Percentiles rank a stretch among this genome's conserved stretches.
Conservation (phyloP, 306 rosid genomes). For the Dalbergia cochinchinensis region DNA sequence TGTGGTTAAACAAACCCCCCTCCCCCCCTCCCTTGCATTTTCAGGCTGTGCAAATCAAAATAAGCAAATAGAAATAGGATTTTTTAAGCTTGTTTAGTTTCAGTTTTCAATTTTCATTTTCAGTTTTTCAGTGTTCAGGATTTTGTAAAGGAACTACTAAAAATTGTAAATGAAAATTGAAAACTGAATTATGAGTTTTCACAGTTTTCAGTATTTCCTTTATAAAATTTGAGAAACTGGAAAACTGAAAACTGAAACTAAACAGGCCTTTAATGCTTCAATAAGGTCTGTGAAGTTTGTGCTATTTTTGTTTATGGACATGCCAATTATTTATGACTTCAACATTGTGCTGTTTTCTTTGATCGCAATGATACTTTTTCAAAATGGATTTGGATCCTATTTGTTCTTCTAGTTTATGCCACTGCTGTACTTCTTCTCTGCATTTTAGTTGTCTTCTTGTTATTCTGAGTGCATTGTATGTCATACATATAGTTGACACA, state of each 20-base stretch:
- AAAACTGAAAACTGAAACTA: too few relatives aligned
- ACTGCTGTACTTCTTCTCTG: not conserved
- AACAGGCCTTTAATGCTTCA: too few relatives aligned
- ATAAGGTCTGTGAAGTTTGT: not conserved
- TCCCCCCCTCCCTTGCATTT: not conserved
- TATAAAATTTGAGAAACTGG: too few relatives aligned
- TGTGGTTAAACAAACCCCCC: not conserved
- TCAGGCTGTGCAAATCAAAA: conserved; percentile 6
- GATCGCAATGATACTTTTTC: not conserved
- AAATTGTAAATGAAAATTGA: too few relatives aligned
- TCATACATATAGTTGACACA: conserved; percentile 2
- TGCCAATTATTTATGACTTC: conserved; percentile 15
- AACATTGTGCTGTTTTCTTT: conserved; percentile 9
- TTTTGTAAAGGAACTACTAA: too few relatives aligned
- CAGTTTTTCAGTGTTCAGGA: too few relatives aligned
- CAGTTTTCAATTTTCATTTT: too few relatives aligned
- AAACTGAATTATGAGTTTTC: too few relatives aligned
- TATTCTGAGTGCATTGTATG: conserved; percentile 5
- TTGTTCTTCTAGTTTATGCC: conserved; percentile 1
- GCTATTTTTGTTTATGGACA: conserved; percentile 11
- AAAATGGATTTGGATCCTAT: not conserved
- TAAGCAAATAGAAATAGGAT: conserved; percentile 6
- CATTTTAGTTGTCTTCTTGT: not conserved
- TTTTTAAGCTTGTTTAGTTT: not conserved
- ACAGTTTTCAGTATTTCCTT: too few relatives aligned